A percentile compares a stretch with the other conserved stretches of the same genome.
Evolutionary conservation across 2,329 filamentous ascomycete species (phyloP).

Genomic region (Exophiala oligosperma): DNA sequence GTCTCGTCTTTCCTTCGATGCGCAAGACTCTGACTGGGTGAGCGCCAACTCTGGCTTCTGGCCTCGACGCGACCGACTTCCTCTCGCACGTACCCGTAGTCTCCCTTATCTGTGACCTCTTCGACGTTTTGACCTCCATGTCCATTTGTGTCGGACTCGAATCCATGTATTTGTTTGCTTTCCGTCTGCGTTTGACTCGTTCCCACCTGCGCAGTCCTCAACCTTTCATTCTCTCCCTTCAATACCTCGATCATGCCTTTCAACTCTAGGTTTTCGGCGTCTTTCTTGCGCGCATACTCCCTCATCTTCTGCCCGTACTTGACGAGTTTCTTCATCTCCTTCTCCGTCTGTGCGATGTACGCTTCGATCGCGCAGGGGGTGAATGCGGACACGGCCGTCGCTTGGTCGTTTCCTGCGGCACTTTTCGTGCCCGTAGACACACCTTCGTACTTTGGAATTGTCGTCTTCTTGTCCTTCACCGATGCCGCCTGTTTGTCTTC

Average conservation of each 20-base stretch:
- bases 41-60: not conserved
- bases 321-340: conserved; percentile 61
- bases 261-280: conserved; percentile 25
- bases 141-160: not conserved
- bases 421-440: not conserved
- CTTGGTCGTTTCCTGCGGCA: not conserved
- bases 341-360: conserved; percentile 58
- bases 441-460: too few species aligned
- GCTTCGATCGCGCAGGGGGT: conserved; percentile 51
- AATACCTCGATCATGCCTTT: conserved; percentile 19
- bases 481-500: not conserved
- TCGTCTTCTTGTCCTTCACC: not conserved
- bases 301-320: conserved; percentile 43
- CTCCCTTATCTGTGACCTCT: not conserved
- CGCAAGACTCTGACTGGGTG: too few species aligned
- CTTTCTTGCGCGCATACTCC: conserved; percentile 24
- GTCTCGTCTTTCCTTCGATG: too few species aligned
- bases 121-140: not conserved
- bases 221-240: conserved; percentile 15
- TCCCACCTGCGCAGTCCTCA: not conserved
- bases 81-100: conserved; percentile 9
- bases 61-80: conserved; percentile 16
- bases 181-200: not conserved
- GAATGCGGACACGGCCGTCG: not conserved
- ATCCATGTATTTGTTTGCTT: not conserved